Evolutionary conservation across 2,329 filamentous ascomycete genomes (phyloP), one percentile per base, ranked within the genome.

Genomic region (Colletotrichum horii): DNA sequence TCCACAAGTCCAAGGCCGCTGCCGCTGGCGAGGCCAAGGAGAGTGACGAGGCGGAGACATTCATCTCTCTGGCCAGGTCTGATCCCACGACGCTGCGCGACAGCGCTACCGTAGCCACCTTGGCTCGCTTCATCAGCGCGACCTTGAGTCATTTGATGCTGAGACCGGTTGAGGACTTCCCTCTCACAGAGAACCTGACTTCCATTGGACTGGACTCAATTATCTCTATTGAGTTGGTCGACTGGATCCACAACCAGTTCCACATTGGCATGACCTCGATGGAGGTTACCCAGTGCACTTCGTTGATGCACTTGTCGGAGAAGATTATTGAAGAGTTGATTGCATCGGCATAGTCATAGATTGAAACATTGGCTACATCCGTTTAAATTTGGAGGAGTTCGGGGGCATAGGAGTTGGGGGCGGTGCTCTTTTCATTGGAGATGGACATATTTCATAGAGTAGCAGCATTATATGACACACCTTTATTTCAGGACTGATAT

Each of bases 201-300:
- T 71, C 72, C 1, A 75, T 75, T 5, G 68, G 72, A 2, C 12
- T 75, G 14, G 72, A 75, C 38, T 75, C 72, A 0, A 75, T 75
- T 4, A 66, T 75, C 8, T 75, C 72, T 8, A 75, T 75, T 7
- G 72, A 75, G 68, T n/a, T 75, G 36, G 67, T 70, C 3, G 72
- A 75, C 38, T 75, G 72, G 72, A 75, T 75, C 16, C 72, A 75
- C 24, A 68, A 75, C 4, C 72, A 70, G 2, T 75, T 71, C 38
- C 68, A 75, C 1, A 43, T 75, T 12, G 61, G 72, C 7, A 16
- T 75, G 28, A 71, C 61, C 3, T 75, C 72, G 0, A 75, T 75
- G 28, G 72, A 71, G 30, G 67, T 75, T 6, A 75, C 72, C 1
- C 72, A 75, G 52, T 75, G 68, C 22, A 38, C 72, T 15, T 75